A percentile compares a stretch with the other conserved stretches of the same genome.
phyloP scores from a whole-genome alignment of 208 protist genomes.

The Leishmania braziliensis region DNA sequence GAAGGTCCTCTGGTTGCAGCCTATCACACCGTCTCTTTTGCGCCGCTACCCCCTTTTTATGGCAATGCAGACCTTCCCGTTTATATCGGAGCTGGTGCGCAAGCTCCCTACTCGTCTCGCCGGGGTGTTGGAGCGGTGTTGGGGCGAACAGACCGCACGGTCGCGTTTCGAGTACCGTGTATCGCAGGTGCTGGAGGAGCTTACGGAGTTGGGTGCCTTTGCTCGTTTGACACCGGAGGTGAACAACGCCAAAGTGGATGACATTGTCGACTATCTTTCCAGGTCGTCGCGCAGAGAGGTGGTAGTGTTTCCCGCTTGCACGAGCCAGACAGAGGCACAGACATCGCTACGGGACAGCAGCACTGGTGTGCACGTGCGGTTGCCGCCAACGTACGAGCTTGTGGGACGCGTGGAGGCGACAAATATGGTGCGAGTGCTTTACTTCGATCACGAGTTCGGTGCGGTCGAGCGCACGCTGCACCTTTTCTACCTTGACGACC shows the following conservation, averaged over 20 bases:
- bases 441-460: conserved; percentile 48
- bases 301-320: conserved; percentile 27
- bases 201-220: conserved; percentile 71
- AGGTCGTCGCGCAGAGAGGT: conserved; percentile 24
- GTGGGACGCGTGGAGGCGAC: conserved; percentile 44
- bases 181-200: conserved; percentile 46
- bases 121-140: conserved; percentile 52
- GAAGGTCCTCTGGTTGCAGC: conserved; percentile 47
- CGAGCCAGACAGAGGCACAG: not conserved
- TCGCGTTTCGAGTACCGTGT: conserved; percentile 70
- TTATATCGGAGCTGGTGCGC: conserved; percentile 51
- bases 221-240: conserved; percentile 35
- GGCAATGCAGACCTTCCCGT: conserved; percentile 56
- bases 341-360: not conserved
- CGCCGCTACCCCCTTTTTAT: conserved; percentile 69
- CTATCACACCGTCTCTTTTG: conserved; percentile 69
- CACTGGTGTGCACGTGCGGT: conserved; percentile 36
- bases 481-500: conserved; percentile 52
- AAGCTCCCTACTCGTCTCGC: conserved; percentile 49
- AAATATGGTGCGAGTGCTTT: conserved; percentile 64
- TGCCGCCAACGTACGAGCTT: conserved; percentile 73
- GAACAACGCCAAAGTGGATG: conserved; percentile 27
- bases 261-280: conserved; percentile 36
- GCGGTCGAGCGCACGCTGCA: conserved; percentile 68
- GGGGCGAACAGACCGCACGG: conserved; percentile 51